A percentile compares a stretch with the other conserved stretches of the same genome.
Conservation (phyloP, 257 asterid species). For the Misopates orontium region DNA sequence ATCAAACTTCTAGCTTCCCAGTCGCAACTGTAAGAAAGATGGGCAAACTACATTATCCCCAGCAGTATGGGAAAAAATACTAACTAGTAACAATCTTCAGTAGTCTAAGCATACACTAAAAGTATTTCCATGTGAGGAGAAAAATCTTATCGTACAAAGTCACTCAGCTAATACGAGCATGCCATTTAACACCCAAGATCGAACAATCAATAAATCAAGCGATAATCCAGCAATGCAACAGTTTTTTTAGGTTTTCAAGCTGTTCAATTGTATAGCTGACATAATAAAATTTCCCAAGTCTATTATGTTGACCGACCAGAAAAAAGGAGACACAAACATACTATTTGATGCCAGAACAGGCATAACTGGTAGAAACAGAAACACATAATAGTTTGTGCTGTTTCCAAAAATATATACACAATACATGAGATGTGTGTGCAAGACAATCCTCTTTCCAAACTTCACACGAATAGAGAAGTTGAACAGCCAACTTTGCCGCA, state of each 20-base stretch:
- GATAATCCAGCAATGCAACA: slow-evolving; percentile 5
- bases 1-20: slow-evolving; percentile 77
- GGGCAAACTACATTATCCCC: slow-evolving; percentile 30
- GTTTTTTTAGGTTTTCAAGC: slow-evolving; percentile 13
- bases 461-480: too few relatives aligned
- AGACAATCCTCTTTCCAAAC: too few relatives aligned
- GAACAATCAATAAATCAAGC: slow-evolving; percentile 6
- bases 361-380: slow-evolving; percentile 9
- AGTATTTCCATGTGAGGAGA: not conserved
- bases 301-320: not conserved
- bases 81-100: slow-evolving; percentile 1
- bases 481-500: too few relatives aligned
- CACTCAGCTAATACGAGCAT: slow-evolving; percentile 10
- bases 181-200: slow-evolving; percentile 1
- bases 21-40: slow-evolving; percentile 66
- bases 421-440: too few relatives aligned
- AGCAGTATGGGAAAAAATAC: slow-evolving; percentile 13
- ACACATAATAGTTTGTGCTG: not conserved
- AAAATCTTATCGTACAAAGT: slow-evolving; percentile 5
- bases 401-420: too few relatives aligned
- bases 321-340: slow-evolving; percentile 11
- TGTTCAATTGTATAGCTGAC: not conserved
- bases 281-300: slow-evolving; percentile 17
- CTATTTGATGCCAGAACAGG: too few relatives aligned
- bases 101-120: not conserved